phyloP scores from a whole-genome alignment of 1,284 basidiomycete species.

The Ceratobasidium sp. region DNA sequence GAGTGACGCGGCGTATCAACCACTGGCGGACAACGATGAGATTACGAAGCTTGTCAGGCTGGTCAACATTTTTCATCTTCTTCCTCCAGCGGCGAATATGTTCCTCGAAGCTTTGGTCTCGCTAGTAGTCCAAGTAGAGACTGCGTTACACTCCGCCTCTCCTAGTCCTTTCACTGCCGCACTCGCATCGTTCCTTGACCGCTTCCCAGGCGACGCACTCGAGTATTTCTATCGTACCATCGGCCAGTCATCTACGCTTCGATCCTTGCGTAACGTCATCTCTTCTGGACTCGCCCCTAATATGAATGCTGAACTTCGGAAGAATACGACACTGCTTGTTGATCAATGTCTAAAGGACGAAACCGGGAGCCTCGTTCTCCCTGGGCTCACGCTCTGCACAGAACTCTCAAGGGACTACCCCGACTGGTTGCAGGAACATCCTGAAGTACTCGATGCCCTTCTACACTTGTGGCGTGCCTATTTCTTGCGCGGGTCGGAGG shows the following conservation, averaged over 20 bases:
- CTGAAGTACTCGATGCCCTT: slow-evolving; percentile 75
- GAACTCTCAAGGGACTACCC: slow-evolving; percentile 80
- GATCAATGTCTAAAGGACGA: slow-evolving; percentile 70
- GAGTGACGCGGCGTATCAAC: slow-evolving; percentile 80
- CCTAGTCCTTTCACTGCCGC: slow-evolving; percentile 95
- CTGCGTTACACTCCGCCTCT: slow-evolving; percentile 89
- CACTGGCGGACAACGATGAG: slow-evolving; percentile 88
- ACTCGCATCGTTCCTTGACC: slow-evolving; percentile 90
- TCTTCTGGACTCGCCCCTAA: slow-evolving; percentile 81
- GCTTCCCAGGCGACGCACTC: slow-evolving; percentile 88
- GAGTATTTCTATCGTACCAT: slow-evolving; percentile 88
- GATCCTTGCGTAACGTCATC: slow-evolving; percentile 85
- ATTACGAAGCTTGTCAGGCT: slow-evolving; percentile 94
- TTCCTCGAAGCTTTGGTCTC: slow-evolving; percentile 91
- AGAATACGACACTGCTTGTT: slow-evolving; percentile 74
- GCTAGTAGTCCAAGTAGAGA: slow-evolving; percentile 93
- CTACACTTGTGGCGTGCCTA: slow-evolving; percentile 79
- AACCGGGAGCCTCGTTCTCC: slow-evolving; percentile 69
- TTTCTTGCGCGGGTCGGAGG: slow-evolving; percentile 46
- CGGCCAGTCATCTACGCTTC: slow-evolving; percentile 78
- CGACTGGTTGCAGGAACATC: slow-evolving; percentile 79
- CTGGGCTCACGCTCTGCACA: slow-evolving; percentile 80
- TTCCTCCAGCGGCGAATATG: slow-evolving; percentile 92
- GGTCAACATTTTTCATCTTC: slow-evolving; percentile 96
- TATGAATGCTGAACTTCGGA: slow-evolving; percentile 79